These are phyloP conservation scores for Paecilomyces sp. DNA, from an alignment of 2,329 filamentous ascomycete genomes.

Conservation along the genomic window DNA sequence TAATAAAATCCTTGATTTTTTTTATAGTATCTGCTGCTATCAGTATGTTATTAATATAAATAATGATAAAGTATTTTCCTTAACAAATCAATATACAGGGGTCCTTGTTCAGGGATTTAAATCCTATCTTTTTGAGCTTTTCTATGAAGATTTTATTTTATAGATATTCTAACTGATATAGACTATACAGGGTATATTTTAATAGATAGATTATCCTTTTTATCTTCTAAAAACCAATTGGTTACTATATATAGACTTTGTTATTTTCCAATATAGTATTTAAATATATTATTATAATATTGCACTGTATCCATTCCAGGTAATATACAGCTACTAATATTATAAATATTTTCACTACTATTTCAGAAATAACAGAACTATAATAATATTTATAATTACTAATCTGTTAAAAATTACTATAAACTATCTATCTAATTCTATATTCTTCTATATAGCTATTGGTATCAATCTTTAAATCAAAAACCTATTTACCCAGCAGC, in stretches of 20 bases:
- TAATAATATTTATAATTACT: background rate
- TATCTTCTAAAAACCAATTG: background rate
- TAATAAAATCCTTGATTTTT: too few relatives aligned
- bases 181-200: background rate
- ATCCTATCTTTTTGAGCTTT: background rate
- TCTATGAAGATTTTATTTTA: background rate
- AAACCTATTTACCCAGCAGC: background rate
- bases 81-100: background rate
- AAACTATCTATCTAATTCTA: slow-evolving; percentile 1
- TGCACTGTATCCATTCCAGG: background rate
- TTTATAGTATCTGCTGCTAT: too few relatives aligned
- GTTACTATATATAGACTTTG: background rate
- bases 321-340: background rate
- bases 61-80: too few relatives aligned
- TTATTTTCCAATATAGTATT: background rate
- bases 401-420: background rate
- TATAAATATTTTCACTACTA: background rate
- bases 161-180: background rate
- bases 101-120: background rate
- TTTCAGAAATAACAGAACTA: background rate
- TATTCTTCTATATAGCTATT: background rate
- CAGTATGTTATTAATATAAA: too few relatives aligned
- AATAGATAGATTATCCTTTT: background rate
- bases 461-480: background rate
- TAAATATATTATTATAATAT: background rate